Evolutionary conservation across 1,139 yeast species (phyloP), one percentile per base, ranked within the genome.

Genomic region (Debaryomycetaceae sp.): DNA sequence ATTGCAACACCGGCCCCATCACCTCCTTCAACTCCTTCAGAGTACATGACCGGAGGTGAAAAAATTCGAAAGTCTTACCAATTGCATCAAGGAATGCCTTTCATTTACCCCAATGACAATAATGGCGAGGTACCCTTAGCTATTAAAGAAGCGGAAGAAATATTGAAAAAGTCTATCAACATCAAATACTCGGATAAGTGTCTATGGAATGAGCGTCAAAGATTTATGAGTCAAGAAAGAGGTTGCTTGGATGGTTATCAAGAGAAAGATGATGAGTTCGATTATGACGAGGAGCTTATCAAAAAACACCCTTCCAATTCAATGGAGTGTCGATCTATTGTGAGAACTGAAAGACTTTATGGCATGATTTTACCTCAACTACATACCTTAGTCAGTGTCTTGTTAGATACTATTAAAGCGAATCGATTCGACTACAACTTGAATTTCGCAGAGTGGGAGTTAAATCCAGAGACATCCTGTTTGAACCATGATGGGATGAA

Each of bases 1-100:
- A 73, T 89, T 14, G 91, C 96, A 0, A 88, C 96, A 0, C 96
- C 96, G 0, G 87, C 85, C 0, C 94, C 96, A 1, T 85, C 96
- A 0, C 96, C 96, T 0, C 83, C 87, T 0, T 60, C 79, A 7
- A 76, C 84, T 1, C 89, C 95, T 18, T 68, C 75, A 4, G 77
- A 72, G 35, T 72, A 63, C 41, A 67, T 73, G 65, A 59, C 76
- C 4, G 80, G 79, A 1, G 86, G 86, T 9, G 84, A 79, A 42
- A 86, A 83, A 51, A 73, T 75, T 26, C 75, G 88, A 48, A 81
- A 83, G 49, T 78, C 87, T 41, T 87, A 83, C 51, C 91, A 87
- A 60, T 79, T 92, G 0, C 86, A 87, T 55, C 87, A 84, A 51
- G 75, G 83, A 9, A 83, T 78, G 65, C 97, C 98, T 0, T 79